A percentile compares a stretch with the other conserved stretches of the same genome.
Conservation (phyloP, 177 flowering plant species). For the Vitis hybrid region DNA sequence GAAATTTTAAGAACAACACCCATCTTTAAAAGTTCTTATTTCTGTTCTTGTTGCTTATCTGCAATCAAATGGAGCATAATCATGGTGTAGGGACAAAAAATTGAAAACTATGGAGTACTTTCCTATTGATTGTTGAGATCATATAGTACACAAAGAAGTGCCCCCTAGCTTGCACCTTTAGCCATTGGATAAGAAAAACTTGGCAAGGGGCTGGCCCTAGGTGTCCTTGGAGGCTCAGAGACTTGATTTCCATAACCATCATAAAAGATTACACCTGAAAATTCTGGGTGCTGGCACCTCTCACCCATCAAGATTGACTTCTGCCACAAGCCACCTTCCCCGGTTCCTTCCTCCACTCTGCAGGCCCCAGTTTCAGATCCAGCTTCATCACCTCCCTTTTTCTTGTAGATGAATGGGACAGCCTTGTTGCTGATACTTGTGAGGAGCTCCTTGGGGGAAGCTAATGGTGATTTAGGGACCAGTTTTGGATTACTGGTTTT, state of each 20-base stretch:
- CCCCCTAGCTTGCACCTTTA: too few species aligned
- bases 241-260: conserved; percentile 45
- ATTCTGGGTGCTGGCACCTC: conserved; percentile 56
- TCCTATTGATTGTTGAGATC: too few species aligned
- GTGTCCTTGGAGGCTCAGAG: conserved; percentile 37
- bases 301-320: conserved; percentile 64
- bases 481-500: neutral
- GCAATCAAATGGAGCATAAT: too few species aligned
- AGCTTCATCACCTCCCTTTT: conserved; percentile 4
- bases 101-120: too few species aligned
- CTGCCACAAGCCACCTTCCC: conserved; percentile 60
- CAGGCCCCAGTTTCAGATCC: neutral
- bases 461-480: conserved; percentile 23
- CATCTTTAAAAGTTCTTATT: too few species aligned
- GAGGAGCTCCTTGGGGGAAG: conserved; percentile 32
- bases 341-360: conserved; percentile 20
- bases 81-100: too few species aligned
- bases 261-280: conserved; percentile 60
- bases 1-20: too few species aligned
- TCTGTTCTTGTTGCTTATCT: too few species aligned
- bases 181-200: conserved; percentile 20
- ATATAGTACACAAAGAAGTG: too few species aligned
- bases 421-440: conserved; percentile 36
- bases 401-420: conserved; percentile 22
- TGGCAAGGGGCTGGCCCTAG: conserved; percentile 26